phyloP scores from a whole-genome alignment of 345 rosid species.

The Theobroma cacao region DNA sequence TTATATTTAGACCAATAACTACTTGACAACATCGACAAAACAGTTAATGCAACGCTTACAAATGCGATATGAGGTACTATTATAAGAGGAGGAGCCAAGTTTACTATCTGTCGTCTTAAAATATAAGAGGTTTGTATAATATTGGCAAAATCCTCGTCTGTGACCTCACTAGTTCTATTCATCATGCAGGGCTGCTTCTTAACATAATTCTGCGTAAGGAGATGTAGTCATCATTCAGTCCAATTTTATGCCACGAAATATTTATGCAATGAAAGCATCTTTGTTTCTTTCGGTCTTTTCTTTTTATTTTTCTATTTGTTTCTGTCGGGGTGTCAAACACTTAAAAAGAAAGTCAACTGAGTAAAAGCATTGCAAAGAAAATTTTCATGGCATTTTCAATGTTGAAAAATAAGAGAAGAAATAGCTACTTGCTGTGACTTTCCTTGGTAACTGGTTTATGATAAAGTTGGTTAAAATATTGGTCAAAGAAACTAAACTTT shows the following conservation, averaged over 20 bases:
- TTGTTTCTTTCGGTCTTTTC: no score
- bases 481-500: background rate
- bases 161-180: no score
- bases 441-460: background rate
- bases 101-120: background rate
- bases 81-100: background rate
- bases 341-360: no score
- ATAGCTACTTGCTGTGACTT: no score
- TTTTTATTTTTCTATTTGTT: no score
- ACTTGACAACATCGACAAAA: background rate
- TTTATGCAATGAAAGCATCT: background rate
- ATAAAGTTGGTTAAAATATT: background rate
- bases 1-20: background rate
- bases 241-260: background rate
- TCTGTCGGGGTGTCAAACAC: no score
- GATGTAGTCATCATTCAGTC: no score
- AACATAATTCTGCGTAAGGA: no score
- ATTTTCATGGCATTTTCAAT: background rate
- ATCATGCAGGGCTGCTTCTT: background rate
- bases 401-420: background rate
- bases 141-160: no score
- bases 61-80: background rate
- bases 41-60: background rate
- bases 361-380: no score
- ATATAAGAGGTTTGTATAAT: background rate